Conservation (phyloP, 805 yeast genomes). For the Candida schatavii region DNA sequence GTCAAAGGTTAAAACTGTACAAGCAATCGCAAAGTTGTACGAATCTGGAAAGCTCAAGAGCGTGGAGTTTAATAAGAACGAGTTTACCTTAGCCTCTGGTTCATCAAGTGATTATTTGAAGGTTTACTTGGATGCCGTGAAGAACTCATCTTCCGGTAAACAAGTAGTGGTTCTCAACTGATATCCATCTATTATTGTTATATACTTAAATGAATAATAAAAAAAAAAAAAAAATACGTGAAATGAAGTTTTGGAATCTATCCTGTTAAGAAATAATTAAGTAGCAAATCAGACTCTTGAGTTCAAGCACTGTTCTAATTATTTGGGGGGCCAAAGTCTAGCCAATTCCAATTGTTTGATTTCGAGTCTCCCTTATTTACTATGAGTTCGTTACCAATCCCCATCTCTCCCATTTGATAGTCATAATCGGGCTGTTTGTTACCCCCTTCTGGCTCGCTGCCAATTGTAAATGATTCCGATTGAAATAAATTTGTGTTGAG, state of each 20-base stretch:
- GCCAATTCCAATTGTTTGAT: slow-evolving; percentile 36
- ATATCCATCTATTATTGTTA: too few species aligned
- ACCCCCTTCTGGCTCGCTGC: slow-evolving; percentile 7
- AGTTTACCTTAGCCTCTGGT: slow-evolving; percentile 31
- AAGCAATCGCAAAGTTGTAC: slow-evolving; percentile 55
- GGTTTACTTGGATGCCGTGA: slow-evolving; percentile 44
- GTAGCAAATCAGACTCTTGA: too few species aligned
- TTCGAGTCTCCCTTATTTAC: slow-evolving; percentile 12
- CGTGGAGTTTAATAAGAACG: slow-evolving; percentile 44
- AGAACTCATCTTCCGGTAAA: slow-evolving; percentile 39
- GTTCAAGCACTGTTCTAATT: background rate
- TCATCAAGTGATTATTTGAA: slow-evolving; percentile 41
- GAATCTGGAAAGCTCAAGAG: slow-evolving; percentile 52
- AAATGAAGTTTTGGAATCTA: too few species aligned
- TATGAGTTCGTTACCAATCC: slow-evolving; percentile 34
- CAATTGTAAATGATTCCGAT: slow-evolving; percentile 28
- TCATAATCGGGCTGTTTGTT: slow-evolving; percentile 5
- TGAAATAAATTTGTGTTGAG: slow-evolving; percentile 39
- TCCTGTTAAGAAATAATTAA: slow-evolving; percentile 1
- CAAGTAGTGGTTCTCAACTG: slow-evolving; percentile 33
- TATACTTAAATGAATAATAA: too few species aligned
- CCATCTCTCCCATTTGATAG: slow-evolving; percentile 16
- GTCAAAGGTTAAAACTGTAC: slow-evolving; percentile 53
- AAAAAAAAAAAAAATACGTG: slow-evolving; percentile 1
- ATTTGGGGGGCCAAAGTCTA: slow-evolving; percentile 32